A percentile compares a stretch with the other conserved stretches of the same genome.
These are phyloP conservation scores for Ophiocordyceps camponoti-saundersi DNA, from an alignment of 2,329 filamentous ascomycete genomes.

Conservation along the genomic window DNA sequence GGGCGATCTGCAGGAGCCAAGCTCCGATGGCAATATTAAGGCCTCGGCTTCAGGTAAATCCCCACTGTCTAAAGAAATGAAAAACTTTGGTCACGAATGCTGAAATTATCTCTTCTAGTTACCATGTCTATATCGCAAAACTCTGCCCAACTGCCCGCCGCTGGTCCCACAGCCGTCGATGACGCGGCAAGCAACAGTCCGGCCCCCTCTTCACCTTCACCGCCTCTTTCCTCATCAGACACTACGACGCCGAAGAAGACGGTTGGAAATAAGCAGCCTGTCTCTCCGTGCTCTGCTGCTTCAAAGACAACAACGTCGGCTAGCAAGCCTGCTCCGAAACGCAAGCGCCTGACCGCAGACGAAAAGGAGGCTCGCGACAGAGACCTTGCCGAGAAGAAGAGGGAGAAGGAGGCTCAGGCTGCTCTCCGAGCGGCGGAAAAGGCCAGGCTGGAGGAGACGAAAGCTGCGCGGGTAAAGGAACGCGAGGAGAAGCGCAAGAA, in stretches of 20 bases:
- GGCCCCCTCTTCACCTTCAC: conserved; percentile 15
- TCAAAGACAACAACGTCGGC: neutral
- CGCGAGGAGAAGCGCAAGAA: conserved; percentile 22
- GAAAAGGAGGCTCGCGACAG: conserved; percentile 13
- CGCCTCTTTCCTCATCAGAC: conserved; percentile 15
- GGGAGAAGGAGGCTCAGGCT: conserved; percentile 21
- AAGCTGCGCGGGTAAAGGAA: conserved; percentile 18
- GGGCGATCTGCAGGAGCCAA: conserved; percentile 12
- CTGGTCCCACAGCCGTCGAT: conserved; percentile 18
- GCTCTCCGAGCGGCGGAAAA: conserved; percentile 15
- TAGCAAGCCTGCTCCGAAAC: conserved; percentile 19
- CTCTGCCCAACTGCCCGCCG: conserved; percentile 11
- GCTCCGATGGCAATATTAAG: conserved; percentile 7
- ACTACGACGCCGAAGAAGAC: conserved; percentile 2
- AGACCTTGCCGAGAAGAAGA: conserved; percentile 17
- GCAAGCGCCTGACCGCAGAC: conserved; percentile 21
- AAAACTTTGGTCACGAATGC: neutral
- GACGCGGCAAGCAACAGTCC: conserved; percentile 25
- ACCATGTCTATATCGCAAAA: conserved; percentile 8
- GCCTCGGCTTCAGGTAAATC: conserved; percentile 2
- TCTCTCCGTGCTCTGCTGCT: conserved; percentile 7
- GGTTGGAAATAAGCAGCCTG: conserved; percentile 4
- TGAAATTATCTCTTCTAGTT: conserved; percentile 6
- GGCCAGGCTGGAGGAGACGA: conserved; percentile 22
- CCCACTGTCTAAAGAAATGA: neutral